A percentile compares a stretch with the other conserved stretches of the same genome.
Conservation (phyloP, 2,329 filamentous ascomycete species). For the Diplocarpon mali region DNA sequence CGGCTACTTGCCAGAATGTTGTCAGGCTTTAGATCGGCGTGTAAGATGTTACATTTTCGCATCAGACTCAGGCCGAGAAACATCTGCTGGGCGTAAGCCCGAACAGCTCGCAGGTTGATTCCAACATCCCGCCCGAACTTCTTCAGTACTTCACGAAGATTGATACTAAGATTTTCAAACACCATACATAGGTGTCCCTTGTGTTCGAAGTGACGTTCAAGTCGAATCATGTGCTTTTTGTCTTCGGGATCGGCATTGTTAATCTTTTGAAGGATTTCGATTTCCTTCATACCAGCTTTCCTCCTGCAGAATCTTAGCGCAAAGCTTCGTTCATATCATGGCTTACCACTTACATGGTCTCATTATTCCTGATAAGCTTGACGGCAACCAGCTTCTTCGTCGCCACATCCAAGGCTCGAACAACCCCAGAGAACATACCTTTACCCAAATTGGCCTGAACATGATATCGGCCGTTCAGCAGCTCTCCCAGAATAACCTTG, state of each 20-base stretch:
- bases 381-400: conserved; percentile 75
- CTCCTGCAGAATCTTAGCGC: conserved; percentile 33
- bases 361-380: conserved; percentile 97
- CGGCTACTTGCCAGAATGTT: conserved; percentile 58
- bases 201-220: conserved; percentile 83
- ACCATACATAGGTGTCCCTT: conserved; percentile 93
- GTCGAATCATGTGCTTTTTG: conserved; percentile 82
- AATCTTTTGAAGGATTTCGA: conserved; percentile 82
- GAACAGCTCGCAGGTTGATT: conserved; percentile 78
- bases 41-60: conserved; percentile 84
- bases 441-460: conserved; percentile 79
- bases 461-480: conserved; percentile 81
- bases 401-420: conserved; percentile 69
- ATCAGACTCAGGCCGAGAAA: conserved; percentile 82
- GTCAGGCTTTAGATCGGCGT: conserved; percentile 95
- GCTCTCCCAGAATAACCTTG: conserved; percentile 83
- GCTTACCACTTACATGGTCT: conserved; percentile 51
- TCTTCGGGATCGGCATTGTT: conserved; percentile 77
- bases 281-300: conserved; percentile 89
- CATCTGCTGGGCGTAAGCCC: conserved; percentile 86
- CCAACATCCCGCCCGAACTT: conserved; percentile 93
- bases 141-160: conserved; percentile 85
- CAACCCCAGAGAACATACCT: conserved; percentile 96
- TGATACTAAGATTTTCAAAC: conserved; percentile 90
- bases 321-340: background rate